Evolutionary conservation across 2,329 filamentous ascomycete species (phyloP).

Genomic region (Ascochyta viciae-villosae): DNA sequence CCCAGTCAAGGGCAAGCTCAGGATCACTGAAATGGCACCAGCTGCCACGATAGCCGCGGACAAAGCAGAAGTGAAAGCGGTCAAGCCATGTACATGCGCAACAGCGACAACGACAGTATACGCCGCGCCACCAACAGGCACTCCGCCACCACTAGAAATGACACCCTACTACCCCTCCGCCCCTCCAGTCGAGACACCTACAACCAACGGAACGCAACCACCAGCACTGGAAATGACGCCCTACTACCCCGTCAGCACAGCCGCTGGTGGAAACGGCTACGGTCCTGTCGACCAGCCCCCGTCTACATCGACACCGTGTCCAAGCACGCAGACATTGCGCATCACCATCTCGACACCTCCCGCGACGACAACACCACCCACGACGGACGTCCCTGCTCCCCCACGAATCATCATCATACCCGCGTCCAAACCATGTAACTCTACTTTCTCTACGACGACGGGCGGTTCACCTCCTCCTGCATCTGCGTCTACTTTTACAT

Average conservation of each 20-base stretch:
- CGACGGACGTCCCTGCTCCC: neutral
- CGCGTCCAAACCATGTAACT: neutral
- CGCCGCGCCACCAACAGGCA: neutral
- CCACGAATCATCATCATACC: conserved; percentile 4
- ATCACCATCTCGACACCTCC: conserved; percentile 12
- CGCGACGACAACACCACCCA: neutral
- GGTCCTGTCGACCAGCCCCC: neutral
- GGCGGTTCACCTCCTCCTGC: too few relatives aligned
- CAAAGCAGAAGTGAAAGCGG: neutral
- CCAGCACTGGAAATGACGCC: neutral
- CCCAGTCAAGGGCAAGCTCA: neutral
- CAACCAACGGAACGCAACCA: too few relatives aligned
- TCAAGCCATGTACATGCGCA: conserved; percentile 5
- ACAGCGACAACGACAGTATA: conserved; percentile 5
- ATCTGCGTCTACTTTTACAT: neutral
- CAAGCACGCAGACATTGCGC: neutral
- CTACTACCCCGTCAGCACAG: neutral
- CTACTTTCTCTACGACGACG: neutral
- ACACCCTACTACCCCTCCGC: neutral
- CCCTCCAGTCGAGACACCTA: neutral
- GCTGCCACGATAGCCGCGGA: conserved; percentile 3
- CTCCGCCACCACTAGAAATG: neutral
- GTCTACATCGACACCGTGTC: neutral
- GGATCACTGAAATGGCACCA: conserved; percentile 8
- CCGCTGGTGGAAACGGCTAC: neutral